Conservation (phyloP, 495 filamentous ascomycete genomes). For the Hapsidospora chrysogenum region DNA sequence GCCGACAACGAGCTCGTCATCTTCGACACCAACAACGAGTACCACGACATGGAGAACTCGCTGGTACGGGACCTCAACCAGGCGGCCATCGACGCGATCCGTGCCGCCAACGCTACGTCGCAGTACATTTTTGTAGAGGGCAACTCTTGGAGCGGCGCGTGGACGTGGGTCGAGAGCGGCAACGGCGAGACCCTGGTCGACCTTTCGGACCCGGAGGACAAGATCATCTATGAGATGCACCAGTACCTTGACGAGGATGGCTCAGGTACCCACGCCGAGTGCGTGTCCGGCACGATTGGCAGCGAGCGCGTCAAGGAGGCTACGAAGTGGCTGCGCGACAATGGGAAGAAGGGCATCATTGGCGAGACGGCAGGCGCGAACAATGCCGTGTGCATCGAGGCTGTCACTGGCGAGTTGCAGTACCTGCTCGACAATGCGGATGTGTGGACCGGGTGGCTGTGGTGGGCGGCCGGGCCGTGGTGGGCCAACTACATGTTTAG, state of each 20-base stretch:
- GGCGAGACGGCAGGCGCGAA: constrained; percentile 37
- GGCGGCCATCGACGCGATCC: constrained; percentile 36
- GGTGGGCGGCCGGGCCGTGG: constrained; percentile 34
- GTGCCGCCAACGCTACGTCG: constrained; percentile 30
- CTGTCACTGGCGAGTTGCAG: constrained; percentile 18
- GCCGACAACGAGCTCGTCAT: constrained; percentile 25
- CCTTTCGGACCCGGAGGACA: constrained; percentile 34
- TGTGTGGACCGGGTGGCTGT: constrained; percentile 31
- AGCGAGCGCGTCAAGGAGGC: constrained; percentile 27
- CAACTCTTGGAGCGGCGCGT: constrained; percentile 25
- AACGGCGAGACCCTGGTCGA: constrained; percentile 25
- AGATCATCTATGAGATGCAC: constrained; percentile 35
- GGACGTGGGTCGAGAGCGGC: constrained; percentile 19
- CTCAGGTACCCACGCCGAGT: constrained; percentile 32
- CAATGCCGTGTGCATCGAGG: constrained; percentile 20
- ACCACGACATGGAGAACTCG: constrained; percentile 19
- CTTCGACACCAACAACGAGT: constrained; percentile 40
- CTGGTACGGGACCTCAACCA: constrained; percentile 37
- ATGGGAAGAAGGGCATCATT: constrained; percentile 31
- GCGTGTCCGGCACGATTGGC: constrained; percentile 29
- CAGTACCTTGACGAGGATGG: constrained; percentile 41
- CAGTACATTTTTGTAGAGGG: constrained; percentile 33
- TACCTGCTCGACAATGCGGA: constrained; percentile 27
- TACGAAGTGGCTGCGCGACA: constrained; percentile 24
- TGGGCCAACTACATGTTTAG: no score